Conservation (phyloP, 768 basidiomycete species). For the Obba rivulosa region DNA sequence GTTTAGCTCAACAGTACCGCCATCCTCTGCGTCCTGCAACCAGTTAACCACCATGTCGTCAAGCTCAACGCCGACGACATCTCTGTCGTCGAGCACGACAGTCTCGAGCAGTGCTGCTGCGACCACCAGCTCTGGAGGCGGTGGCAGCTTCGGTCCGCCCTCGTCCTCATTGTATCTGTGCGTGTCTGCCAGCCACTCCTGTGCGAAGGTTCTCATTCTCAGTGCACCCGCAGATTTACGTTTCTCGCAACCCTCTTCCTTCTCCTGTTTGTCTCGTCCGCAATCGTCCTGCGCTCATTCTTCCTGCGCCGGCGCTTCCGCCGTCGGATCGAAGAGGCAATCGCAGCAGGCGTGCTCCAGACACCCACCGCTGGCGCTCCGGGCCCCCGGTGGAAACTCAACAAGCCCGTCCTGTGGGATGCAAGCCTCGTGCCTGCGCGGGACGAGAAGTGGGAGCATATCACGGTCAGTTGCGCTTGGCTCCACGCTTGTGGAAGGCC, state of each 20-base stretch:
- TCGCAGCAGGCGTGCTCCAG: conserved; percentile 44
- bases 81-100: too few species aligned
- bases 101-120: neutral
- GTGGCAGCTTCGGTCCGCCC: neutral
- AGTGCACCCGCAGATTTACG: conserved; percentile 42
- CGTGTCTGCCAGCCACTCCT: neutral
- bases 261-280: conserved; percentile 57
- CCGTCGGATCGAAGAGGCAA: conserved; percentile 45
- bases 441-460: conserved; percentile 39
- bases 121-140: neutral
- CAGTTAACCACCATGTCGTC: neutral
- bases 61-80: neutral
- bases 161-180: conserved; percentile 17
- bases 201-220: too few species aligned
- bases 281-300: conserved; percentile 60
- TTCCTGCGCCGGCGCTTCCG: conserved; percentile 55
- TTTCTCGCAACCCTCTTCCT: conserved; percentile 70
- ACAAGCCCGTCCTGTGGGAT: conserved; percentile 48
- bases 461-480: conserved; percentile 36
- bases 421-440: conserved; percentile 32
- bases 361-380: conserved; percentile 26
- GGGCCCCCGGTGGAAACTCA: conserved; percentile 34
- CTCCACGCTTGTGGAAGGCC: neutral
- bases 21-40: too few species aligned
- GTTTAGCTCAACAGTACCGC: too few species aligned